Percentiles rank a stretch among this genome's conserved stretches.
phyloP scores from a whole-genome alignment of 768 basidiomycete genomes.

The Leccinum fibrillosum region DNA sequence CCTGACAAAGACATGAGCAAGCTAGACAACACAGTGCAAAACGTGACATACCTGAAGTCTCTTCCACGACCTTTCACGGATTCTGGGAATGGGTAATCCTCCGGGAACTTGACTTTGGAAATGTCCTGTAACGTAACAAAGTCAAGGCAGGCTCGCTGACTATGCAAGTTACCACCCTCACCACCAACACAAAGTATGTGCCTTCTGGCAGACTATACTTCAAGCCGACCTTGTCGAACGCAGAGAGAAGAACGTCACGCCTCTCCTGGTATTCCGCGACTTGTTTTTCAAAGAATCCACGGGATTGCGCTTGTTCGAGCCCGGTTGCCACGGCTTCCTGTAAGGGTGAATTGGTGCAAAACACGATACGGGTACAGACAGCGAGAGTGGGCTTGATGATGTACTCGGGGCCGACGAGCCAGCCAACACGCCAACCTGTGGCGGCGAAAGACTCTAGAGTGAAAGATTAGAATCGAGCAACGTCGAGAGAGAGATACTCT shows the following conservation, averaged over 20 bases:
- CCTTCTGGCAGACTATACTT: conserved; percentile 89
- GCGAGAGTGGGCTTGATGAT: conserved; percentile 87
- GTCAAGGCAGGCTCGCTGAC: not conserved
- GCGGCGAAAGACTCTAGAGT: conserved; percentile 87
- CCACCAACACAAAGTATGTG: conserved; percentile 85
- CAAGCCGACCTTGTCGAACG: conserved; percentile 81
- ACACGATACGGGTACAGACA: conserved; percentile 90
- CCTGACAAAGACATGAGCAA: conserved; percentile 37
- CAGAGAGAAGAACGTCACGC: conserved; percentile 65
- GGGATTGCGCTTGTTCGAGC: conserved; percentile 71
- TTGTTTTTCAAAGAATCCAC: conserved; percentile 77
- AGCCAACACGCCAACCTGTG: conserved; percentile 97
- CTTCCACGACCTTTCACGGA: conserved; percentile 74
- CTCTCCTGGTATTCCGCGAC: conserved; percentile 76
- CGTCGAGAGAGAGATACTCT: not conserved
- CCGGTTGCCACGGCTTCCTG: conserved; percentile 94
- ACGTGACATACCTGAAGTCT: conserved; percentile 69
- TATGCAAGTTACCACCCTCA: conserved; percentile 33
- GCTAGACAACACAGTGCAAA: not conserved
- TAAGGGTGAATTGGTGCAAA: conserved; percentile 90
- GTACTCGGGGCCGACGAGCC: conserved; percentile 84
- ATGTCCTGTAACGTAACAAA: conserved; percentile 54
- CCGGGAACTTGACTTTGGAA: conserved; percentile 72
- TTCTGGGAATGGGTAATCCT: conserved; percentile 78
- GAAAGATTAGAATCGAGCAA: not conserved